A percentile compares a stretch with the other conserved stretches of the same genome.
phyloP scores from a whole-genome alignment of 352 stramenopile genomes.

The Globisporangium nunn region DNA sequence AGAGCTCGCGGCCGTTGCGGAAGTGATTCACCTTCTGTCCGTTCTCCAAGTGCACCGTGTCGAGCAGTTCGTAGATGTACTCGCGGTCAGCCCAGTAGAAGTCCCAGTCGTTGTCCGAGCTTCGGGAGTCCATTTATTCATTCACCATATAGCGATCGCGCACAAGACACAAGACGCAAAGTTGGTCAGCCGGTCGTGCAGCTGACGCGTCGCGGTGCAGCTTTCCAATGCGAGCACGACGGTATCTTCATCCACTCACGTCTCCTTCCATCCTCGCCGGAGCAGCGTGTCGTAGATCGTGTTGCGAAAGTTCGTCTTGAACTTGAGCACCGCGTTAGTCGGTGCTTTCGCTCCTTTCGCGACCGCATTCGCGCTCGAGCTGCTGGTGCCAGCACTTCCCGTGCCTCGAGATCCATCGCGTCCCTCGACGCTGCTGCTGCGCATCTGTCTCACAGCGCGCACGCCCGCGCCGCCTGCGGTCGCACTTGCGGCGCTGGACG shows the following conservation, averaged over 20 bases:
- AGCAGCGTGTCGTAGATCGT: slow-evolving; percentile 90
- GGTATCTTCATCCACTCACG: slow-evolving; percentile 12
- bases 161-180: background rate
- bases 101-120: slow-evolving; percentile 80
- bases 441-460: slow-evolving; percentile 26
- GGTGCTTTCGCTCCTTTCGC: slow-evolving; percentile 5
- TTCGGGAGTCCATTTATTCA: background rate
- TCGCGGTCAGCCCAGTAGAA: slow-evolving; percentile 88
- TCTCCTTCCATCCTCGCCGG: slow-evolving; percentile 87
- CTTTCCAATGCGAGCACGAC: background rate
- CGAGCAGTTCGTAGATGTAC: slow-evolving; percentile 89
- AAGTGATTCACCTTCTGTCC: slow-evolving; percentile 90
- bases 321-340: slow-evolving; percentile 40
- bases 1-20: slow-evolving; percentile 83
- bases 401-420: slow-evolving; percentile 15
- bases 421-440: slow-evolving; percentile 13
- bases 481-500: background rate
- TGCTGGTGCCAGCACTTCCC: slow-evolving; percentile 5
- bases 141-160: too few relatives aligned
- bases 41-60: slow-evolving; percentile 79
- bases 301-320: slow-evolving; percentile 90
- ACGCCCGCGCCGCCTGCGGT: slow-evolving; percentile 7
- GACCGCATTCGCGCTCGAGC: background rate
- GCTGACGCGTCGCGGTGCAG: background rate
- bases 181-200: background rate